Conservation (phyloP, 768 basidiomycete species). For the Favolaschia claudopus region DNA sequence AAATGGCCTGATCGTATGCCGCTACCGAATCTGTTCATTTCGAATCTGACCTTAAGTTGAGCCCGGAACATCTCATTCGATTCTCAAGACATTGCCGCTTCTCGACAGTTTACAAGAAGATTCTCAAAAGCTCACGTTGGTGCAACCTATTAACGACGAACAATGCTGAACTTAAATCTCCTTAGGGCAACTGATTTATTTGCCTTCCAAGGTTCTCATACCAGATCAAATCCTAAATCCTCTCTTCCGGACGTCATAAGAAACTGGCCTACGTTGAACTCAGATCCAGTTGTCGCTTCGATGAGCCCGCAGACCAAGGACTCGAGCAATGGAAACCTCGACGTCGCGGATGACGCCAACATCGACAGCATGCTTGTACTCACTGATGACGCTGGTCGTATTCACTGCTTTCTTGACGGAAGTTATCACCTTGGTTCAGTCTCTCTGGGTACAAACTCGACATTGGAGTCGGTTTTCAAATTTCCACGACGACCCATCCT, state of each 20-base stretch:
- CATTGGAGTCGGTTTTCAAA: slow-evolving; percentile 53
- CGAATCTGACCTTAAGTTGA: slow-evolving; percentile 40
- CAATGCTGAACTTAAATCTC: slow-evolving; percentile 23
- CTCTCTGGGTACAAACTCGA: slow-evolving; percentile 40
- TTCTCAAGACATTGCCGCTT: slow-evolving; percentile 72
- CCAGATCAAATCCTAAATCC: slow-evolving; percentile 50
- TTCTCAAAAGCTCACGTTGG: slow-evolving; percentile 71
- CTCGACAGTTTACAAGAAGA: slow-evolving; percentile 76
- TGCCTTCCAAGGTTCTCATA: slow-evolving; percentile 77
- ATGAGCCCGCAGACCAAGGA: slow-evolving; percentile 55
- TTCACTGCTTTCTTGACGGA: slow-evolving; percentile 79
- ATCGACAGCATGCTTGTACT: slow-evolving; percentile 71
- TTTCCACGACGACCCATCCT: slow-evolving; percentile 55
- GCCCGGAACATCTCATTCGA: slow-evolving; percentile 82
- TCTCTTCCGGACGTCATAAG: slow-evolving; percentile 66
- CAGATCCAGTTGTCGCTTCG: slow-evolving; percentile 65
- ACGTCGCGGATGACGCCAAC: slow-evolving; percentile 60
- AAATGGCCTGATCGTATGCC: slow-evolving; percentile 67
- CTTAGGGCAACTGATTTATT: slow-evolving; percentile 80
- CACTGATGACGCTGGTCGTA: slow-evolving; percentile 61
- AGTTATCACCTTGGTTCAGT: slow-evolving; percentile 73
- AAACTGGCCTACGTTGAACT: slow-evolving; percentile 72
- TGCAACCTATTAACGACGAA: slow-evolving; percentile 22
- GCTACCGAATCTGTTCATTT: slow-evolving; percentile 3
- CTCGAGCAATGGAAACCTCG: slow-evolving; percentile 38